A percentile compares a stretch with the other conserved stretches of the same genome.
Conservation (phyloP, 1,284 basidiomycete genomes). For the Cutaneotrichosporon arboriforme region DNA sequence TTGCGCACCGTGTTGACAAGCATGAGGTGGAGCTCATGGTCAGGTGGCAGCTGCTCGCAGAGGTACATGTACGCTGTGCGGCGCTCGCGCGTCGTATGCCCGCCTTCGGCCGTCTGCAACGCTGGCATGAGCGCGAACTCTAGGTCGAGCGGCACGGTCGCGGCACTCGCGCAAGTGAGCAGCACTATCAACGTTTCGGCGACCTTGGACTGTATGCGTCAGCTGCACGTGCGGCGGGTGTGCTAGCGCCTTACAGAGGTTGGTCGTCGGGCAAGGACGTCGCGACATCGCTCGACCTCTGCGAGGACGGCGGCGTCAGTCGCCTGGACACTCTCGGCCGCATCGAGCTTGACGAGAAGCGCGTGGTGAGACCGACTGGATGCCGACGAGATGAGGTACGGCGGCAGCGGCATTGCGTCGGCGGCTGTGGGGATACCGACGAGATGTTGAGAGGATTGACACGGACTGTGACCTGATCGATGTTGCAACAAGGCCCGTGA, state of each 20-base stretch:
- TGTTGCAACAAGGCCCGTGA: too few species aligned
- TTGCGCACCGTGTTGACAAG: constrained; percentile 47
- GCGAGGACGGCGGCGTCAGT: constrained; percentile 24
- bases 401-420: constrained; percentile 25
- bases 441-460: too few species aligned
- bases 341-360: constrained; percentile 31
- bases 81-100: constrained; percentile 25
- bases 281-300: constrained; percentile 22
- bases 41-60: constrained; percentile 27
- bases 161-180: constrained; percentile 27
- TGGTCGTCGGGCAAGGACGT: constrained; percentile 11
- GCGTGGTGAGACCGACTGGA: constrained; percentile 43
- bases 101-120: constrained; percentile 39
- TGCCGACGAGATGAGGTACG: constrained; percentile 40
- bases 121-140: constrained; percentile 40
- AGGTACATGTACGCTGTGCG: constrained; percentile 43
- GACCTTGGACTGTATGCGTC: constrained; percentile 31
- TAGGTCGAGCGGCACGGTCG: constrained; percentile 11
- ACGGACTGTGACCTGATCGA: too few species aligned
- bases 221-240: not conserved
- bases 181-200: constrained; percentile 36
- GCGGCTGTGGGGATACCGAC: too few species aligned
- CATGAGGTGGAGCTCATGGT: constrained; percentile 39
- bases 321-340: constrained; percentile 25
- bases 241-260: constrained; percentile 20